Base-by-base conservation (phyloP, 768 basidiomycete genomes). In the Sarcodon sp. region DNA sequence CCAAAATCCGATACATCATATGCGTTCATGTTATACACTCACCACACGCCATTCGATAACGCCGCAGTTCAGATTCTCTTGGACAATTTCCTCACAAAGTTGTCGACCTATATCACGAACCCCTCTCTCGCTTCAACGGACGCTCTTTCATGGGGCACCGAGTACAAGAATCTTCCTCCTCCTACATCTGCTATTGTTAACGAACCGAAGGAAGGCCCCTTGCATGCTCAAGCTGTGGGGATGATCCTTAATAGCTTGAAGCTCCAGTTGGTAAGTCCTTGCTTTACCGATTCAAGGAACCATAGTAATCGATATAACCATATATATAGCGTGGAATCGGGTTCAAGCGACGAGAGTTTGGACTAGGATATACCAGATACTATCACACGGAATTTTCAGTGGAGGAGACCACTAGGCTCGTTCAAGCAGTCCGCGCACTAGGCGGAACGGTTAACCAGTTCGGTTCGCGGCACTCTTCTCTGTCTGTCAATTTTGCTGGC, bases 31-130 rank as follows among this genome's bases (percentile, higher is more conserved):
- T 45, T 63, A 10, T 59, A 54, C 38, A 55, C 51, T 4, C 53
- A 52, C 37, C 59, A 63, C 45, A 36, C 52, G 12, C 51, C 55
- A 7, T 58, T 58, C 45, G 61, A 63, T 47, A 59, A 59, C 2
- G 50, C 50, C 10, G 61, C 54, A 11, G 39, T 51, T 33, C 59
- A 59, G 45, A 55, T 59, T 16, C 32, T 60, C 27, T 37, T 54
- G 33, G 53, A 38, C n/a, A 27, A 35, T n/a, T 54, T 48, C 31
- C 54, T 63, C 21, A 27, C 35, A 34, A 11, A 52, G 34, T 46
- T 57, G 18, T 45, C 47, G 3, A 32, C 46, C 31, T 37, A 8
- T 11, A 12, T 55, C 5, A 36, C 11, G 9, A 10, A 52, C 4
- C 21, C 21, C 21, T 27, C 21, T 4, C 21, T 27, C 21, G 21